phyloP scores from a whole-genome alignment of 2,329 filamentous ascomycete genomes.

The Golovinomyces cichoracearum region DNA sequence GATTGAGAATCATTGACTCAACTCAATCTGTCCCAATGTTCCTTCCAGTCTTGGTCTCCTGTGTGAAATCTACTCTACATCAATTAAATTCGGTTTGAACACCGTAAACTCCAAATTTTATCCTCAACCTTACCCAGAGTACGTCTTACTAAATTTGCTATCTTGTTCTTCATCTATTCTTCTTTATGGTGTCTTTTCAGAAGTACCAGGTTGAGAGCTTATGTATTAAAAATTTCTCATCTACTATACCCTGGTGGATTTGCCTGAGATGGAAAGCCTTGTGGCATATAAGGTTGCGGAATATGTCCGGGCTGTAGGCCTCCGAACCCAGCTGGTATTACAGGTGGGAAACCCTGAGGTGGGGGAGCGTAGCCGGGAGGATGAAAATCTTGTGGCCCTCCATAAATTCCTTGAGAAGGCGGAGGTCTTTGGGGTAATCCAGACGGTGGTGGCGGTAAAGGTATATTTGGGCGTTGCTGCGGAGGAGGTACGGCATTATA shows the following conservation, averaged over 20 bases:
- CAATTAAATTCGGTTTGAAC: too few species aligned
- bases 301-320: slow-evolving; percentile 9
- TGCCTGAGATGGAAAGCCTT: slow-evolving; percentile 11
- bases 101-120: too few species aligned
- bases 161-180: not conserved
- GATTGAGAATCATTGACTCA: too few species aligned
- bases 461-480: slow-evolving; percentile 19
- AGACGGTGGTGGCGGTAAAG: slow-evolving; percentile 30
- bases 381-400: slow-evolving; percentile 31
- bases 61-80: too few species aligned
- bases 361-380: slow-evolving; percentile 21
- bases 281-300: slow-evolving; percentile 11
- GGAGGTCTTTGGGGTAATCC: slow-evolving; percentile 40
- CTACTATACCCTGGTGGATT: slow-evolving; percentile 13
- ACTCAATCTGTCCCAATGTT: too few species aligned
- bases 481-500: slow-evolving; percentile 15
- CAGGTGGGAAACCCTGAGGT: slow-evolving; percentile 18
- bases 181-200: not conserved
- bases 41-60: too few species aligned
- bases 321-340: slow-evolving; percentile 20
- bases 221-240: slow-evolving; percentile 5
- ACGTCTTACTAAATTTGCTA: too few species aligned
- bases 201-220: not conserved
- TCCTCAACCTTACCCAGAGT: too few species aligned
- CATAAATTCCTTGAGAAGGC: slow-evolving; percentile 39